phyloP scores from a whole-genome alignment of 192 early-diverging fungal species.

The Entomortierella beljakovae region DNA sequence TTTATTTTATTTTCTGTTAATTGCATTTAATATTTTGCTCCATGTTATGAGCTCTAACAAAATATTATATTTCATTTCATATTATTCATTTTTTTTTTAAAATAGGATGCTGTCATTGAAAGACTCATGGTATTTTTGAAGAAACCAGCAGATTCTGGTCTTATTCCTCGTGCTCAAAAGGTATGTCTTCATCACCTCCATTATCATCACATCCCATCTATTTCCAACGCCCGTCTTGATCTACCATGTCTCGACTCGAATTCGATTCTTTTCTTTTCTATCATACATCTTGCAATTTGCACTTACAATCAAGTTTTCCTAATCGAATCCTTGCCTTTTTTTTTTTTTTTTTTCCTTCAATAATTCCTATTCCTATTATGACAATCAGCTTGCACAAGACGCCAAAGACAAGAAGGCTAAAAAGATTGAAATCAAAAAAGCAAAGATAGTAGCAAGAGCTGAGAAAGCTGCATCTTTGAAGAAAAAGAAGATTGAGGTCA shows the following conservation, averaged over 20 bases:
- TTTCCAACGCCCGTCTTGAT: too few relatives aligned
- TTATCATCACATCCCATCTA: neutral
- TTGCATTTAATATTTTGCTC: too few relatives aligned
- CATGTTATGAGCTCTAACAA: neutral
- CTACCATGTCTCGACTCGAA: too few relatives aligned
- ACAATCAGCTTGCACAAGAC: slow-evolving; percentile 15
- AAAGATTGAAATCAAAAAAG: slow-evolving; percentile 43
- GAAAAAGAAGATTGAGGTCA: slow-evolving; percentile 27
- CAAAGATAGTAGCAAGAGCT: slow-evolving; percentile 33
- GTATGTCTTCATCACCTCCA: neutral
- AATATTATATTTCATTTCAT: neutral
- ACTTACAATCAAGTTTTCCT: too few relatives aligned
- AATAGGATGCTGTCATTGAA: slow-evolving; percentile 14
- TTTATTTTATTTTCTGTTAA: neutral
- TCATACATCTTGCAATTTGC: too few relatives aligned
- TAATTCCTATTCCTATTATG: neutral
- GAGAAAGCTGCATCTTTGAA: slow-evolving; percentile 30
- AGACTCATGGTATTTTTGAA: slow-evolving; percentile 27
- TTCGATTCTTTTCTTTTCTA: too few relatives aligned
- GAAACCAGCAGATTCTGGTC: slow-evolving; percentile 25
- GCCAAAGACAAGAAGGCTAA: slow-evolving; percentile 51
- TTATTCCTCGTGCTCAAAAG: slow-evolving; percentile 19
- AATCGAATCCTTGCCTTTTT: too few relatives aligned
- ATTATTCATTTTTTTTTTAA: neutral
- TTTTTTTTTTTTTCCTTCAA: too few relatives aligned